phyloP scores from a whole-genome alignment of 164 flowering plant species.

The Echeveria elegans region DNA sequence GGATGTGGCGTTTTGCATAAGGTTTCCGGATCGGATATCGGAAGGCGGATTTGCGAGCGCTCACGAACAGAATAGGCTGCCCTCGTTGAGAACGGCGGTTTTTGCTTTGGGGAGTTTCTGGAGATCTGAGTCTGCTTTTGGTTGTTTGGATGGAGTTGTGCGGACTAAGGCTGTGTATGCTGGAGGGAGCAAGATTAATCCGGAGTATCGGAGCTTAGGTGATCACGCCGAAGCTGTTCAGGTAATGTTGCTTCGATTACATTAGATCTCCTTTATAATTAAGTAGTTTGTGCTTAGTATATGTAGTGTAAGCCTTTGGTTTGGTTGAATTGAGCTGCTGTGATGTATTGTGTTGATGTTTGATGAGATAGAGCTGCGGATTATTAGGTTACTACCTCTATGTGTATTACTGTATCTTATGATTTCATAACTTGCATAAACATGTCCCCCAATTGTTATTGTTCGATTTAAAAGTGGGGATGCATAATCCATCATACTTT shows the following conservation, averaged over 20 bases:
- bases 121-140: slow-evolving; percentile 94
- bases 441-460: background rate
- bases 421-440: background rate
- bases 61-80: slow-evolving; percentile 15
- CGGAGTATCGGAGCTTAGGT: slow-evolving; percentile 78
- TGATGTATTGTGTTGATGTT: background rate
- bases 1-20: slow-evolving; percentile 27
- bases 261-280: background rate
- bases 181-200: slow-evolving; percentile 76
- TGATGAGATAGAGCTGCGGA: background rate
- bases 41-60: slow-evolving; percentile 9
- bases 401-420: background rate
- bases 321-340: background rate
- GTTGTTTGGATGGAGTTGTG: slow-evolving; percentile 78
- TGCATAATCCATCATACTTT: too few species aligned
- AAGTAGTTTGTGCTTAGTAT: too few species aligned
- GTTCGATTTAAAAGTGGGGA: background rate
- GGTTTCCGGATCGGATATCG: slow-evolving; percentile 50
- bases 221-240: slow-evolving; percentile 92
- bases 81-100: slow-evolving; percentile 49
- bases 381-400: background rate
- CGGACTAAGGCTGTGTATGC: slow-evolving; percentile 74
- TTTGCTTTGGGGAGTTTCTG: slow-evolving; percentile 96
- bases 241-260: slow-evolving; percentile 22
- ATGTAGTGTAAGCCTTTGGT: too few species aligned